A percentile compares a stretch with the other conserved stretches of the same genome.
phyloP scores from a whole-genome alignment of 2,329 filamentous ascomycete species.

The Colletotrichum lini region DNA sequence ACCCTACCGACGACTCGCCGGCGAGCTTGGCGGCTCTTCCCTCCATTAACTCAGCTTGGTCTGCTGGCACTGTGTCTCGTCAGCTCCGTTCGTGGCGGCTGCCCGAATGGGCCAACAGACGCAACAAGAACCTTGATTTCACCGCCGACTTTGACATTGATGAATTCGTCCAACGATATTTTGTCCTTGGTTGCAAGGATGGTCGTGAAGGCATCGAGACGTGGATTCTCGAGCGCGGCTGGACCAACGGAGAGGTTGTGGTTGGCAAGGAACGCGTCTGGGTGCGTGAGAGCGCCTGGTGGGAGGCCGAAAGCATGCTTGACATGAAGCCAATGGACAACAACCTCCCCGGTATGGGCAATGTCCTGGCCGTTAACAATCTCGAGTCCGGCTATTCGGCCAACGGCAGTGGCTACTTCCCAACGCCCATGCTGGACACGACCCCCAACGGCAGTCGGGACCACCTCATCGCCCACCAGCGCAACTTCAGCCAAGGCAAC shows the following conservation, averaged over 20 bases:
- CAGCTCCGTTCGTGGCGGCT: constrained; percentile 95
- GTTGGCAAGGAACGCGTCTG: constrained; percentile 93
- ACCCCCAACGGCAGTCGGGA: constrained; percentile 79
- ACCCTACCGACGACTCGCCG: constrained; percentile 90
- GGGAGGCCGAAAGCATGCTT: constrained; percentile 97
- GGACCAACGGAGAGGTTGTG: constrained; percentile 97
- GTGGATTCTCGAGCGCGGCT: constrained; percentile 94
- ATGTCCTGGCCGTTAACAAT: constrained; percentile 62
- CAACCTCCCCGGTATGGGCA: constrained; percentile 48
- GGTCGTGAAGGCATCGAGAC: constrained; percentile 93
- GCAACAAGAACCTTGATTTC: constrained; percentile 92
- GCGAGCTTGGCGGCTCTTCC: constrained; percentile 80
- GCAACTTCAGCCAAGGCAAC: constrained; percentile 70
- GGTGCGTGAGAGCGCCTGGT: constrained; percentile 96
- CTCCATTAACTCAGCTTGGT: constrained; percentile 88
- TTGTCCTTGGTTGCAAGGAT: constrained; percentile 86
- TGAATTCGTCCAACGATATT: constrained; percentile 89
- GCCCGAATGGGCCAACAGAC: constrained; percentile 95
- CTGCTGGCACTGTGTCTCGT: constrained; percentile 90
- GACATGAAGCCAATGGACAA: constrained; percentile 82
- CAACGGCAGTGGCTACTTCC: constrained; percentile 79
- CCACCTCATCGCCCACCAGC: constrained; percentile 74
- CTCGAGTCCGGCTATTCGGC: constrained; percentile 82
- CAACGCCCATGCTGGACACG: constrained; percentile 70
- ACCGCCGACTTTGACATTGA: constrained; percentile 96